Conservation (phyloP, 352 stramenopile species). For the Stramenopiles sp. region DNA sequence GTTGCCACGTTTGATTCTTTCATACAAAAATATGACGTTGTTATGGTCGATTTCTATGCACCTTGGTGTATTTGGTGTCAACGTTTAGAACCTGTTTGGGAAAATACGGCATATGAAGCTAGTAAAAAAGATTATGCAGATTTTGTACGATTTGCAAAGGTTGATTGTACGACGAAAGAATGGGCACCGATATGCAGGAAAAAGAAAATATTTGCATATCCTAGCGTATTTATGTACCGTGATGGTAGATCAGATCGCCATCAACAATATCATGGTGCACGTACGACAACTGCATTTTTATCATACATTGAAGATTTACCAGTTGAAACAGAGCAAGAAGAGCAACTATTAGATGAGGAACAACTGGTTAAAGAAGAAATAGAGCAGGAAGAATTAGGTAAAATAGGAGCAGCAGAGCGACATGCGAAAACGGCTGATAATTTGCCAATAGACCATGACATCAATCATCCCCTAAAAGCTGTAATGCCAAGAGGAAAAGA, state of each 20-base stretch:
- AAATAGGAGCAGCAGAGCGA: no score
- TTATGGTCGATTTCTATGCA: constrained; percentile 86
- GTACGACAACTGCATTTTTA: not conserved
- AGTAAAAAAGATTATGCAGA: constrained; percentile 47
- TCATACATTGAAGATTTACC: not conserved
- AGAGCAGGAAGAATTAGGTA: no score
- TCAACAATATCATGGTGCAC: not conserved
- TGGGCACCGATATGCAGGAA: constrained; percentile 73
- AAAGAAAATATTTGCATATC: constrained; percentile 85
- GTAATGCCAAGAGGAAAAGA: no score
- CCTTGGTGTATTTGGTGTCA: constrained; percentile 92
- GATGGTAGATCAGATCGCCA: not conserved
- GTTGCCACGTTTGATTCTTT: constrained; percentile 71
- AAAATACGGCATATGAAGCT: constrained; percentile 62
- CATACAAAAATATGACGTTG: constrained; percentile 74
- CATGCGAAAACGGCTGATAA: no score
- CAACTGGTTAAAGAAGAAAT: no score
- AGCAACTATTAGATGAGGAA: no score
- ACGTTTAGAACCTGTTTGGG: constrained; percentile 82
- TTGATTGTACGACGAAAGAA: constrained; percentile 73
- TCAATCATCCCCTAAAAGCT: no score
- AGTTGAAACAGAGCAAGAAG: no score
- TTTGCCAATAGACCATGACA: no score
- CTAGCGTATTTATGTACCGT: constrained; percentile 76
- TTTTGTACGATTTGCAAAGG: constrained; percentile 45